A percentile compares a stretch with the other conserved stretches of the same genome.
Evolutionary conservation across 169 alveolate species (phyloP).

Genomic region (Plasmodium reichenowi): DNA sequence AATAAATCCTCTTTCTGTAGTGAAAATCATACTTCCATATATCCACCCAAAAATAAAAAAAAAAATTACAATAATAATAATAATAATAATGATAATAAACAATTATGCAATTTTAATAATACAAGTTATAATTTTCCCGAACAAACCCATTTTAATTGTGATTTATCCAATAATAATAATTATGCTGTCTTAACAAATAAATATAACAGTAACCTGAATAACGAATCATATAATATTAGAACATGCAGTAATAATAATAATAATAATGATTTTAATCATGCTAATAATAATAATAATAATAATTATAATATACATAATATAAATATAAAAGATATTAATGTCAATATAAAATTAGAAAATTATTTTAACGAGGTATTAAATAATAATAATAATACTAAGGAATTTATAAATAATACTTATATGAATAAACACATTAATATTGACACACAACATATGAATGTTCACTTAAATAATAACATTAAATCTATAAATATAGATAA

Average conservation of each 20-base stretch:
- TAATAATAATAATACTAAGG: conserved; percentile 16
- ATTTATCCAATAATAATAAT: no score
- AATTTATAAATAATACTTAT: not conserved
- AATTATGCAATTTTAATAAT: no score
- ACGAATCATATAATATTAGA: no score
- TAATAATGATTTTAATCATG: conserved; percentile 15
- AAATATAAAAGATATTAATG: conserved; percentile 22
- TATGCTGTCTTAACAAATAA: no score
- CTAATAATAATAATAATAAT: conserved; percentile 7
- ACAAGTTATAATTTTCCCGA: no score
- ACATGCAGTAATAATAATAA: not conserved
- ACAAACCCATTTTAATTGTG: no score
- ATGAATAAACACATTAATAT: not conserved
- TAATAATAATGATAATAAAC: no score
- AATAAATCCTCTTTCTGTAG: no score
- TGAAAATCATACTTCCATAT: no score
- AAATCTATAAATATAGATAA: not conserved
- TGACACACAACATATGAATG: not conserved
- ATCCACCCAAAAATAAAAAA: no score
- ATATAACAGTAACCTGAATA: no score
- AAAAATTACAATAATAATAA: no score
- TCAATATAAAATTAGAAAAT: conserved; percentile 18
- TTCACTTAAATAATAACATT: not conserved
- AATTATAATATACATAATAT: conserved; percentile 16
- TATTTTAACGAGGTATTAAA: conserved; percentile 26